phyloP scores from a whole-genome alignment of 164 flowering plant genomes.

The Euptelea pleiosperma region DNA sequence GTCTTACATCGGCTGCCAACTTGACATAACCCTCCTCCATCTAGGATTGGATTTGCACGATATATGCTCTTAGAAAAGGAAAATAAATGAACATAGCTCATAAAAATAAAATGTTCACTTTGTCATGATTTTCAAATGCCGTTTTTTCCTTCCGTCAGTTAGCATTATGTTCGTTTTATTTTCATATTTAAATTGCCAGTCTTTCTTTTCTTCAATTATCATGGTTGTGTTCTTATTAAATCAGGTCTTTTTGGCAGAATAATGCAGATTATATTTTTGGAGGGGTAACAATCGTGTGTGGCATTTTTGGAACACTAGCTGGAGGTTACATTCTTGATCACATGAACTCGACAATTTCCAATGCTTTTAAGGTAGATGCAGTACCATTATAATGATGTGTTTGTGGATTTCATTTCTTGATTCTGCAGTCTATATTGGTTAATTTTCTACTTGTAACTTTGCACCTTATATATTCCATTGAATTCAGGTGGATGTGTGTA shows the following conservation, averaged over 20 bases:
- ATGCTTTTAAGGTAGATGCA: conserved; percentile 78
- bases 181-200: neutral
- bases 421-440: neutral
- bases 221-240: conserved; percentile 2
- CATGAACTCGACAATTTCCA: conserved; percentile 60
- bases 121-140: neutral
- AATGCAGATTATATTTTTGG: conserved; percentile 86
- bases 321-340: conserved; percentile 76
- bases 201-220: neutral
- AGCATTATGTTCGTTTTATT: neutral
- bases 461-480: no score
- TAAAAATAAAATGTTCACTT: no score
- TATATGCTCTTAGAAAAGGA: no score
- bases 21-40: no score
- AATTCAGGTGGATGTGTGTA: no score
- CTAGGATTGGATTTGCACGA: no score
- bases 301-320: conserved; percentile 76
- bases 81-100: no score
- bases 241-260: conserved; percentile 35
- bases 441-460: neutral
- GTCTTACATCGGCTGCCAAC: no score
- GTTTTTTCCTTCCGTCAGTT: neutral
- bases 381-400: neutral
- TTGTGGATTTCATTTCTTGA: neutral
- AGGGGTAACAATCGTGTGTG: conserved; percentile 75